A percentile compares a stretch with the other conserved stretches of the same genome.
These are phyloP conservation scores for Suhomyces bokatorum DNA, from an alignment of 1,139 yeast species.

Conservation along the genomic window DNA sequence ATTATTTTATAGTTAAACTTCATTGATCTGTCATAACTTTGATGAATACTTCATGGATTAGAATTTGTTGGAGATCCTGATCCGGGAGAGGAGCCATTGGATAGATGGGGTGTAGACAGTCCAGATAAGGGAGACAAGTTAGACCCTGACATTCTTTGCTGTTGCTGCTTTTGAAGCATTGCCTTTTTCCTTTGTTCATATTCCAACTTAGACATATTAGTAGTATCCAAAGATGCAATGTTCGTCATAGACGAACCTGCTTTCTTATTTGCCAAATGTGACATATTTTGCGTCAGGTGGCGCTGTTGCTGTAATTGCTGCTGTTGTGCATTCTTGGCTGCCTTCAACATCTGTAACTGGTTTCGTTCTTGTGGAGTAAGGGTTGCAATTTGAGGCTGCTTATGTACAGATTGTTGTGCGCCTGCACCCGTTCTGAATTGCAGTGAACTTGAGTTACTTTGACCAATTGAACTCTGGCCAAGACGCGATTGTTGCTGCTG, in stretches of 20 bases:
- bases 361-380: conserved; percentile 40
- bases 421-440: conserved; percentile 5
- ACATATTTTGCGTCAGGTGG: conserved; percentile 5
- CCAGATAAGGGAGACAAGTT: conserved; percentile 12
- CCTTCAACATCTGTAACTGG: conserved; percentile 40
- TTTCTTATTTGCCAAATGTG: conserved; percentile 10
- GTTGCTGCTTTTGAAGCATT: conserved; percentile 25
- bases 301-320: conserved; percentile 27
- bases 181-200: conserved; percentile 32
- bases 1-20: no score
- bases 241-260: conserved; percentile 7
- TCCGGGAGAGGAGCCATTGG: conserved; percentile 11
- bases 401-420: conserved; percentile 13
- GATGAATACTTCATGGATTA: neutral
- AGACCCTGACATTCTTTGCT: conserved; percentile 5
- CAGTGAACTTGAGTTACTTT: neutral
- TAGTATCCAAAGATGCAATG: conserved; percentile 21
- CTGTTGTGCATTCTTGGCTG: conserved; percentile 34
- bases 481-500: conserved; percentile 26
- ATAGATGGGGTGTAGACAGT: conserved; percentile 8
- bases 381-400: conserved; percentile 32
- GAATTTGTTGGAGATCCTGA: conserved; percentile 1
- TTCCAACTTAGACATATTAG: conserved; percentile 27
- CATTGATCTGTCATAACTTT: no score
- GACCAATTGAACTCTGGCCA: neutral